Percentiles rank a stretch among this genome's conserved stretches.
Evolutionary conservation across 495 filamentous ascomycete genomes (phyloP).

Genomic region (Hypoxylon subgilvum): DNA sequence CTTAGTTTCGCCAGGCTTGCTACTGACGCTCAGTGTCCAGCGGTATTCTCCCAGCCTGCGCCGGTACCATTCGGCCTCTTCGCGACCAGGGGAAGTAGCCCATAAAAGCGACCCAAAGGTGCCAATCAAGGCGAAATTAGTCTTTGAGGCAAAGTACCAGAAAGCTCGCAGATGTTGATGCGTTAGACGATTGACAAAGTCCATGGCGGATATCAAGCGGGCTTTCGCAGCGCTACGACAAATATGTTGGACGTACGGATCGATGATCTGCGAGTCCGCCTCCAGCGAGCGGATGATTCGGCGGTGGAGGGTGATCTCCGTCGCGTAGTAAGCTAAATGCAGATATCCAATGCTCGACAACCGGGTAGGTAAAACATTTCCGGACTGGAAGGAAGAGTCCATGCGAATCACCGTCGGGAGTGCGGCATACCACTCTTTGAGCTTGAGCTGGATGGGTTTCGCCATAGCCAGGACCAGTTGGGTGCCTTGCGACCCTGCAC

Average conservation of each 20-base stretch:
- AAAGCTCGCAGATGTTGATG: constrained; percentile 74
- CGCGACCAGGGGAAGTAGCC: constrained; percentile 81
- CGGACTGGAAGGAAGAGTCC: constrained; percentile 59
- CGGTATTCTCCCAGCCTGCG: constrained; percentile 84
- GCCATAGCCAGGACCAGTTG: constrained; percentile 72
- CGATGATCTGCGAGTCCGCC: constrained; percentile 49
- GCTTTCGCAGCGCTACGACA: constrained; percentile 91
- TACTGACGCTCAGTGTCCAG: constrained; percentile 89
- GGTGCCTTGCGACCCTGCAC: constrained; percentile 61
- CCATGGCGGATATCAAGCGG: constrained; percentile 76
- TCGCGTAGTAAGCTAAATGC: constrained; percentile 83
- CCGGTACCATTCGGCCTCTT: constrained; percentile 96
- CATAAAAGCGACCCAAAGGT: constrained; percentile 83
- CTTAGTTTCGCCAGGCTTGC: constrained; percentile 70
- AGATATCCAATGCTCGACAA: constrained; percentile 73
- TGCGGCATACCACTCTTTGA: constrained; percentile 79
- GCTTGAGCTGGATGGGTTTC: constrained; percentile 81
- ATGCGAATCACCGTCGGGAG: constrained; percentile 71
- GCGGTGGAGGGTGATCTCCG: constrained; percentile 83
- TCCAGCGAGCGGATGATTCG: constrained; percentile 77
- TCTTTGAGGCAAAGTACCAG: constrained; percentile 83
- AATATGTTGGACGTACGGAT: constrained; percentile 86
- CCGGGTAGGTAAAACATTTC: constrained; percentile 43
- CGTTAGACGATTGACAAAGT: constrained; percentile 76
- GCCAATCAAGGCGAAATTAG: constrained; percentile 81